Evolutionary conservation across 805 yeast species (phyloP).

Genomic region (Clavispora carvajalis): DNA sequence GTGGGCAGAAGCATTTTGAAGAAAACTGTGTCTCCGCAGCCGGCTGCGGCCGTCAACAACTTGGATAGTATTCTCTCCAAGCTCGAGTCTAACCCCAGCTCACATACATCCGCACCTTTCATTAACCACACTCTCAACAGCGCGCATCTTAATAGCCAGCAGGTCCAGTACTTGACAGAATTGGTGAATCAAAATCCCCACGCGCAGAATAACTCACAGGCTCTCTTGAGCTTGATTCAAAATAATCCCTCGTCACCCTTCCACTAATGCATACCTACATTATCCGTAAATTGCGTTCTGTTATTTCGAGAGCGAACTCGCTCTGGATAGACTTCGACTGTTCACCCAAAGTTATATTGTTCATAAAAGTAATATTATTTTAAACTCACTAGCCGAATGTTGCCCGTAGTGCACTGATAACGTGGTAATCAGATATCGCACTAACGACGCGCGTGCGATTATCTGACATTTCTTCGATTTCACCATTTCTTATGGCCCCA

Average conservation of each 20-base stretch:
- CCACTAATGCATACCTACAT: conserved; percentile 6
- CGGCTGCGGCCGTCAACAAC: conserved; percentile 4
- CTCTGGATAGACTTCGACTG: too few relatives aligned
- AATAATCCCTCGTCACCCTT: conserved; percentile 1
- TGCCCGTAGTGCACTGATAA: neutral
- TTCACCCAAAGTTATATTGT: too few relatives aligned
- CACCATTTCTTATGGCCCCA: neutral
- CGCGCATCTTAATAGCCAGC: conserved; percentile 10
- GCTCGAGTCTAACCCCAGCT: conserved; percentile 11
- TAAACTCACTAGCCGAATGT: too few relatives aligned
- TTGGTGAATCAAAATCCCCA: conserved; percentile 15
- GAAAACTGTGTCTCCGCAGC: conserved; percentile 5
- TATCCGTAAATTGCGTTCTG: neutral
- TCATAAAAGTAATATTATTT: too few relatives aligned
- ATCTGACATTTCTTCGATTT: neutral
- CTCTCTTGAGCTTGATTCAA: conserved; percentile 12
- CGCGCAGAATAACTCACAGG: conserved; percentile 14
- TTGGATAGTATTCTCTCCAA: conserved; percentile 24
- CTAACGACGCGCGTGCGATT: neutral
- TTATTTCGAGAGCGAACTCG: neutral
- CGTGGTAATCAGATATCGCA: neutral
- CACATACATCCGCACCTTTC: neutral
- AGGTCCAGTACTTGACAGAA: conserved; percentile 11
- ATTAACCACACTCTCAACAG: neutral
- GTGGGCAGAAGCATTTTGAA: conserved; percentile 19